These are phyloP conservation scores for Neurospora sp. DNA, from an alignment of 495 filamentous ascomycete genomes.

Conservation along the genomic window DNA sequence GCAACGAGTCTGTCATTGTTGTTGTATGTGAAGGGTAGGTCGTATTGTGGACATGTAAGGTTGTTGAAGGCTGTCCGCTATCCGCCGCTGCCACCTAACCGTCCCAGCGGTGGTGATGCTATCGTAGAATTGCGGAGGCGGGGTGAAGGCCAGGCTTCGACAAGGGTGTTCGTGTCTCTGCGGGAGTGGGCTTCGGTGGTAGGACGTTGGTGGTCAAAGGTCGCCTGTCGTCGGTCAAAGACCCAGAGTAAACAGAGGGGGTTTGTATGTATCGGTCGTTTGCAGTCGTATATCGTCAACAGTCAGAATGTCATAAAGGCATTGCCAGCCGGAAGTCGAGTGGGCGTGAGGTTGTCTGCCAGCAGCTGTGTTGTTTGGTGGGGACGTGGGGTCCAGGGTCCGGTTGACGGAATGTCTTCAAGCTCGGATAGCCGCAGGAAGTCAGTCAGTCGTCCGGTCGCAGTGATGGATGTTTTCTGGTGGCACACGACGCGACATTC, in stretches of 20 bases:
- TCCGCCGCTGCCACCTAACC: background rate
- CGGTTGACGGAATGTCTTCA: background rate
- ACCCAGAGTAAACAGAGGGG: background rate
- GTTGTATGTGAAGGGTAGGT: background rate
- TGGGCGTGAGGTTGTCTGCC: background rate
- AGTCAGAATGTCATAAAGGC: background rate
- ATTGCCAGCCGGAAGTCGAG: background rate
- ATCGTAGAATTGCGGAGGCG: background rate
- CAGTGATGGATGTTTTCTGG: background rate
- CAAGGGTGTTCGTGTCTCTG: background rate
- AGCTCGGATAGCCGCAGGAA: background rate
- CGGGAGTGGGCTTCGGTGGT: background rate
- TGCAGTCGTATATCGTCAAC: background rate
- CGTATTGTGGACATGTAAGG: background rate
- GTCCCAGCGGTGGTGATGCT: background rate
- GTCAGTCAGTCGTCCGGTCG: background rate
- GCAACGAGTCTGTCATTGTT: slow-evolving; percentile 70
- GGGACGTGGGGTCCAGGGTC: background rate
- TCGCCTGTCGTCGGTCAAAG: background rate
- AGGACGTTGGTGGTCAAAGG: background rate
- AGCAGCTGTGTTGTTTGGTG: background rate
- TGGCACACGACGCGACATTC: background rate
- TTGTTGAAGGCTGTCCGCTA: background rate
- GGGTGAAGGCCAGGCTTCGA: background rate
- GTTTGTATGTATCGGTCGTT: background rate